Evolutionary conservation across 2,329 filamentous ascomycete genomes (phyloP), one percentile per base, ranked within the genome.

Genomic region (Ceratocystis destructans): DNA sequence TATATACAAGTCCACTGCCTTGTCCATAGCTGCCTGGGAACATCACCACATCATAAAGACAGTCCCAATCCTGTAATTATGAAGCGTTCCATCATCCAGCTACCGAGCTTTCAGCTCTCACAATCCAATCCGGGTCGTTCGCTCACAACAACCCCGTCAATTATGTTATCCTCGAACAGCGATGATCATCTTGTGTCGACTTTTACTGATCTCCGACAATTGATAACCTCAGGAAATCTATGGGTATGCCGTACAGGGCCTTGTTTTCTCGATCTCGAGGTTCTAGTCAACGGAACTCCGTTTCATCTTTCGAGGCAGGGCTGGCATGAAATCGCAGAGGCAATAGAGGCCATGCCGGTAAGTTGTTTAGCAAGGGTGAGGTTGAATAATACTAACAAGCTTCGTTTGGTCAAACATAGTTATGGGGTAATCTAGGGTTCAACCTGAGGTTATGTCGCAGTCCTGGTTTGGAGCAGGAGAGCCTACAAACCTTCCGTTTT

Each of bases 221-320:
- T 61, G 8, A 50, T 66, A n/a, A 20, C 53, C 25, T 48, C 61
- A 8, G 66, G 66, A 53, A 22, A 28, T 10, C 64, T 68, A n/a
- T 68, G 66, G 66, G 64, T 68, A 5, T 68, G 63, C 55, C 66
- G 66, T 41, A 68, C 66, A 37, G 66, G 66, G 46, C 66, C 64
- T 41, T 68, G 66, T 55, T 68, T 48, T 53, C 48, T 68, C 7
- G 59, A 64, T 31, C 31, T 68, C 20, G 12, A 50, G 10, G 64
- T 68, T 61, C 61, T 68, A 7, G 64, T 66, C 25, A 64, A 66
- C 20, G 64, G 64, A 33, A 59, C 65, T 28, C 61, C 66, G 31
- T 65, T 65, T 59, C 61, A n/a, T 59, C 61, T 45, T 22, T 53
- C 61, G 22, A 20, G 37, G 22, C 64, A 59, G 44, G 61, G 37